Conservation (phyloP, 768 basidiomycete genomes). For the Asterophora lycoperdoides region DNA sequence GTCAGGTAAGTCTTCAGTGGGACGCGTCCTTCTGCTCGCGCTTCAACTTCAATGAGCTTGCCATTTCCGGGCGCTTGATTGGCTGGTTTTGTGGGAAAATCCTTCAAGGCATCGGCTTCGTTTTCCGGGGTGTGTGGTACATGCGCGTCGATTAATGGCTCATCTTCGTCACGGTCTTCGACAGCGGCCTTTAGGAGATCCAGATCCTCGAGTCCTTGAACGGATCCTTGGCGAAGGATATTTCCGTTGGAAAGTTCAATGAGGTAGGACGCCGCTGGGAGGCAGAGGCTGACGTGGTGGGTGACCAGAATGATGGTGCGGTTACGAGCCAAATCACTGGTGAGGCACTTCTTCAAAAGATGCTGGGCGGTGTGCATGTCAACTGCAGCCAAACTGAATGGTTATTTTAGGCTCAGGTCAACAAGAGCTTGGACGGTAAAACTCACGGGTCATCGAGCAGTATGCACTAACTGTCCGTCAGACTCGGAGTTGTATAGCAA, state of each 20-base stretch:
- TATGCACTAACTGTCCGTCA: constrained; percentile 37
- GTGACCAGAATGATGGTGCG: constrained; percentile 82
- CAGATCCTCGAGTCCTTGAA: constrained; percentile 40
- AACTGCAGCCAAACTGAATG: constrained; percentile 55
- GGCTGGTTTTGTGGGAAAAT: not conserved
- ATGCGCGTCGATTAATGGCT: constrained; percentile 20
- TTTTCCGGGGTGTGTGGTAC: constrained; percentile 20
- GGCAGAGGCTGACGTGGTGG: constrained; percentile 72
- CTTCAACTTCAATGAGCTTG: constrained; percentile 59
- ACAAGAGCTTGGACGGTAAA: not conserved
- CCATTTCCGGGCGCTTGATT: constrained; percentile 27
- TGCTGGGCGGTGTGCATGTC: constrained; percentile 77
- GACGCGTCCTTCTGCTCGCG: constrained; percentile 63
- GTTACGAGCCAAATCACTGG: constrained; percentile 53
- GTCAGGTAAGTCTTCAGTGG: constrained; percentile 55
- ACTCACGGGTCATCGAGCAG: constrained; percentile 71
- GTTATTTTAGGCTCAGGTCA: constrained; percentile 5
- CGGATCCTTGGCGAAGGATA: constrained; percentile 46
- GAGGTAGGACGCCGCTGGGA: constrained; percentile 64
- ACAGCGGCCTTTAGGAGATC: constrained; percentile 44
- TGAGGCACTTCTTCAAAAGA: constrained; percentile 59
- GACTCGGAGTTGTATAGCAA: too few species aligned
- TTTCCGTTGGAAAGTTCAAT: constrained; percentile 54
- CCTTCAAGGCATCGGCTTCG: constrained; percentile 29
- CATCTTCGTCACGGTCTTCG: constrained; percentile 44